Evolutionary conservation across 768 basidiomycete genomes (phyloP).

Genomic region (Suillus sp.): DNA sequence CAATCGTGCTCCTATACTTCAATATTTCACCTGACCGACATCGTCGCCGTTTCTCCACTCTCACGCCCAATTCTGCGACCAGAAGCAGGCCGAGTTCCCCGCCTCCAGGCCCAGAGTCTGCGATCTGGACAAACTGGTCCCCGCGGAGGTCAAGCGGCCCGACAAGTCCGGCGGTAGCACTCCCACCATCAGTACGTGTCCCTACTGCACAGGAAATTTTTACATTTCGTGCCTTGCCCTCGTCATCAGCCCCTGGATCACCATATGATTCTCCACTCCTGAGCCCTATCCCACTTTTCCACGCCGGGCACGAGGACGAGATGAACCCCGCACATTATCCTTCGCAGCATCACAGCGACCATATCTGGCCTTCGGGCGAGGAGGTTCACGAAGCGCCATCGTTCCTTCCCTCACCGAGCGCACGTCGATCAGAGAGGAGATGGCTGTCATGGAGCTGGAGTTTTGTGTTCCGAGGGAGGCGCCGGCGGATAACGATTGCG

Average conservation of each 20-base stretch:
- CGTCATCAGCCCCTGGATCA: conserved; percentile 33
- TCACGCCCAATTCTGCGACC: conserved; percentile 39
- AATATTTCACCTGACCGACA: conserved; percentile 37
- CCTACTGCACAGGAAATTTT: conserved; percentile 37
- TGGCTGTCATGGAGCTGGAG: conserved; percentile 42
- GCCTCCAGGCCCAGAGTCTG: conserved; percentile 37
- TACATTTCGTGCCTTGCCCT: conserved; percentile 44
- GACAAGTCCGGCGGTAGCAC: conserved; percentile 41
- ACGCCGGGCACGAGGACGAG: conserved; percentile 46
- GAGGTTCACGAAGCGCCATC: conserved; percentile 2
- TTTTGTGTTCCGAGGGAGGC: conserved; percentile 56
- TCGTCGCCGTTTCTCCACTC: conserved; percentile 20
- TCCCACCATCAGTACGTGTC: conserved; percentile 42
- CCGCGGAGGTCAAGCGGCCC: conserved; percentile 40
- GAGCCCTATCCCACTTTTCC: conserved; percentile 38
- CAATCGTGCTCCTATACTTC: conserved; percentile 47
- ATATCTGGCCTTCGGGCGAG: conserved; percentile 35
- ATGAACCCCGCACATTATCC: conserved; percentile 55
- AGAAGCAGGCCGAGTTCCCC: conserved; percentile 28
- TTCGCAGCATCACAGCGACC: conserved; percentile 39
- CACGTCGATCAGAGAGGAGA: conserved; percentile 24
- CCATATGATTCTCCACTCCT: conserved; percentile 43
- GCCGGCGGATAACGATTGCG: conserved; percentile 53
- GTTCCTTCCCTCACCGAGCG: conserved; percentile 39
- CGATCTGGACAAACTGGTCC: conserved; percentile 44